These are phyloP conservation scores for Colletotrichum filicis DNA, from an alignment of 2,329 filamentous ascomycete species.

Conservation along the genomic window DNA sequence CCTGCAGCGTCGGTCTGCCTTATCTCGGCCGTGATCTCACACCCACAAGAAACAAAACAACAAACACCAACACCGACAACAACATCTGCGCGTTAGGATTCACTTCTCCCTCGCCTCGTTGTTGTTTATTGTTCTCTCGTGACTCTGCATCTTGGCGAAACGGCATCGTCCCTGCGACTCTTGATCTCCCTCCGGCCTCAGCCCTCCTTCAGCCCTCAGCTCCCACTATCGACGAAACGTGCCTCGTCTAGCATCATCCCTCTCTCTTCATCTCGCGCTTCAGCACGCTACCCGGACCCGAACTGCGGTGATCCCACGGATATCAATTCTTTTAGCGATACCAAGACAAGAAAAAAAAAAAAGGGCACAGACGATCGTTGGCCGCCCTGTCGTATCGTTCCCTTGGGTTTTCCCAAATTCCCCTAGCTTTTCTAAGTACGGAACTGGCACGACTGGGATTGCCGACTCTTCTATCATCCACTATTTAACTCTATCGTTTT, in stretches of 20 bases:
- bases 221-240: constrained; percentile 27
- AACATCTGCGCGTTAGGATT: neutral
- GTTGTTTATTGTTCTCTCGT: neutral
- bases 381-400: neutral
- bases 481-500: too few species aligned
- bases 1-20: constrained; percentile 6
- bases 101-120: neutral
- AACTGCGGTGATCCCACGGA: neutral
- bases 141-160: neutral
- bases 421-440: neutral
- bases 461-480: constrained; percentile 19
- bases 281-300: neutral
- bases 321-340: neutral
- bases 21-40: constrained; percentile 12
- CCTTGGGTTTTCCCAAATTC: neutral
- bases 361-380: constrained; percentile 3
- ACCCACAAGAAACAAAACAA: neutral
- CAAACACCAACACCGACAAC: neutral
- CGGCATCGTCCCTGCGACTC: neutral
- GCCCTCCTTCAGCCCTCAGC: neutral
- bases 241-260: constrained; percentile 22
- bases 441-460: neutral
- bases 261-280: neutral
- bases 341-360: neutral
- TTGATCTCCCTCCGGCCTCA: neutral